These are phyloP conservation scores for Penicillium pulvis DNA, from an alignment of 495 filamentous ascomycete species.

Conservation along the genomic window DNA sequence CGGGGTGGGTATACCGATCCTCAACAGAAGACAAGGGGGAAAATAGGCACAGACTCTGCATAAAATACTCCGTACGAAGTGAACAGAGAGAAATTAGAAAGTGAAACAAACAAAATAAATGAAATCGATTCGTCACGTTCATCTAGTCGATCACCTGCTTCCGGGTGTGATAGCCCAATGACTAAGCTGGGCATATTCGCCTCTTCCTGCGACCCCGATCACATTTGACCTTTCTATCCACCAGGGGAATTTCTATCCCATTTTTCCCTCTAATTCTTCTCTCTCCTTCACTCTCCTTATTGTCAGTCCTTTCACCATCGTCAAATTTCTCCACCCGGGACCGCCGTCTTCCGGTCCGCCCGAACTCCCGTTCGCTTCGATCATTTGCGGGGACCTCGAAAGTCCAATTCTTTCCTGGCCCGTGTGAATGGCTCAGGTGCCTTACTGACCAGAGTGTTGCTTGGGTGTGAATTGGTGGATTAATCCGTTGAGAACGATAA, in stretches of 20 bases:
- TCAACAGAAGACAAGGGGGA: neutral
- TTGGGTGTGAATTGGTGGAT: slow-evolving; percentile 17
- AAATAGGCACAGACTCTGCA: neutral
- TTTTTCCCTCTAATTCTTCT: slow-evolving; percentile 3
- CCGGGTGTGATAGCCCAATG: slow-evolving; percentile 5
- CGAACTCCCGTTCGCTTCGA: slow-evolving; percentile 9
- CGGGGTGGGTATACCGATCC: slow-evolving; percentile 2
- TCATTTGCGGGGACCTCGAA: slow-evolving; percentile 22
- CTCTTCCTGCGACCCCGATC: slow-evolving; percentile 8
- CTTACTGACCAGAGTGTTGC: slow-evolving; percentile 7
- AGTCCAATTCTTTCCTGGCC: slow-evolving; percentile 5
- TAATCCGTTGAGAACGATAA: neutral
- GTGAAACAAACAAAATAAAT: neutral
- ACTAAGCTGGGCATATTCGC: slow-evolving; percentile 2
- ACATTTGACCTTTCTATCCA: neutral
- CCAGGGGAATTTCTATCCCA: slow-evolving; percentile 7
- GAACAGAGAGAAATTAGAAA: neutral
- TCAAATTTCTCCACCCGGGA: neutral
- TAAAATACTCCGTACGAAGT: neutral
- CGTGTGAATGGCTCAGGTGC: slow-evolving; percentile 26
- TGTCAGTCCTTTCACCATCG: slow-evolving; percentile 17
- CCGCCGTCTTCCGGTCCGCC: neutral
- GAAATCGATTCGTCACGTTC: slow-evolving; percentile 4
- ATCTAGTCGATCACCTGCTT: slow-evolving; percentile 6
- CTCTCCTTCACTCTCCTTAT: slow-evolving; percentile 11